Evolutionary conservation across 2,329 filamentous ascomycete genomes (phyloP), one percentile per base, ranked within the genome.

Genomic region (Chrysoporthe deuterocubensis): DNA sequence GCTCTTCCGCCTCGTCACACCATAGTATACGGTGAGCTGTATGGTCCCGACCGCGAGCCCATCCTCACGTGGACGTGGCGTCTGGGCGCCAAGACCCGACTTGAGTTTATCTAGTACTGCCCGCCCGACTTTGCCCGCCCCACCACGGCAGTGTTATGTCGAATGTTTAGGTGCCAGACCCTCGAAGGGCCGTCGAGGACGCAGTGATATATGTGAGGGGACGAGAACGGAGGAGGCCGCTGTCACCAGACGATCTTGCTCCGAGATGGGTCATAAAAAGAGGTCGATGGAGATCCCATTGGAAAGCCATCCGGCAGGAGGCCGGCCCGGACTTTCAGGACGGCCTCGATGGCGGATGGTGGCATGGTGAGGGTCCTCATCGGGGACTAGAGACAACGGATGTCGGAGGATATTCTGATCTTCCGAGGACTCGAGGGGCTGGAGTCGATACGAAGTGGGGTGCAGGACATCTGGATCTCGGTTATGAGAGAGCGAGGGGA

Each of bases 51-150:
- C 56, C 32, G 63, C 46, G 42, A 56, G 9, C 26, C 57, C 34
- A n/a, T 61, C 18, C 58, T 68, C 14, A 54, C 1, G 21, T n/a
- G 58, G 7, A n/a, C 57, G 7, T 40, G 26, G 9, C 43, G 61
- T 8, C 46, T 52, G 13, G 37, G 60, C n/a, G 42, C 37, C 63
- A 32, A 48, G 6, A 59, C 58, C 7, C 56, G 67, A 32, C 18
- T 68, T 40, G 63, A 66, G 57, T 68, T 66, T 34, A 42, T 66
- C 63, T 66, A 68, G 67, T 68, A 68, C 57, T 44, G 62, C 50
- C 2, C 66, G 52, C 67, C 67, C n/a, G 67, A 68, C 64, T 62
- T 13, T n/a, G 46, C 32, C 54, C 48, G 42, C 40, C 14, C 46
- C n/a, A 13, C 4, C 8, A 46, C 14, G 44, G 43, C 43, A 16